phyloP scores from a whole-genome alignment of 352 stramenopile species.

The Phytopythium boreale region DNA sequence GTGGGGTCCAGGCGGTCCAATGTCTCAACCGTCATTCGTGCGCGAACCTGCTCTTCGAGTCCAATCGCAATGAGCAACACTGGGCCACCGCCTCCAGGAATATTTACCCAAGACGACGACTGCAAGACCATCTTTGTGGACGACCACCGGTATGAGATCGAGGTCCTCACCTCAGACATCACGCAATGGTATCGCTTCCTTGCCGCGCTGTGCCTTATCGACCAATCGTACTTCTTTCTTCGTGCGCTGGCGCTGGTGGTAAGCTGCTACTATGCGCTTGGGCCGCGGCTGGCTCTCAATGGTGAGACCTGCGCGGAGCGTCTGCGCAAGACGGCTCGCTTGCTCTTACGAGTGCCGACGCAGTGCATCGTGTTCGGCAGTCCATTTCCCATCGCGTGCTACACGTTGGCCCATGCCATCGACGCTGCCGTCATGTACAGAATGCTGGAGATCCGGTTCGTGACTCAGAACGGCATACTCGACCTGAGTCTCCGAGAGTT shows the following conservation, averaged over 20 bases:
- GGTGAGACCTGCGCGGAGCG: neutral
- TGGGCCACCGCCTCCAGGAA: neutral
- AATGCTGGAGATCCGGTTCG: slow-evolving; percentile 28
- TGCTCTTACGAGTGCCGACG: slow-evolving; percentile 40
- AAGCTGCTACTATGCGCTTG: slow-evolving; percentile 26
- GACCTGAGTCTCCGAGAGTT: slow-evolving; percentile 25
- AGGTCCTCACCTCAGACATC: slow-evolving; percentile 20
- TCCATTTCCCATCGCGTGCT: slow-evolving; percentile 40
- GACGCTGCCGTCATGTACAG: slow-evolving; percentile 40
- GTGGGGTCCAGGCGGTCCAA: neutral
- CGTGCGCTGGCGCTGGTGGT: slow-evolving; percentile 26
- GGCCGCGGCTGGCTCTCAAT: neutral
- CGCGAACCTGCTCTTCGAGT: neutral
- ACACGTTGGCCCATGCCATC: slow-evolving; percentile 39
- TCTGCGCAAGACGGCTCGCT: slow-evolving; percentile 11
- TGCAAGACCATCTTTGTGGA: slow-evolving; percentile 38
- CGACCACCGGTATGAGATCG: slow-evolving; percentile 42
- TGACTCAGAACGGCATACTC: slow-evolving; percentile 22
- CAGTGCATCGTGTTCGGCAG: slow-evolving; percentile 52
- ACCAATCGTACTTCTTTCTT: slow-evolving; percentile 39
- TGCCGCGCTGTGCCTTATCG: slow-evolving; percentile 19
- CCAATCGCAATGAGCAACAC: neutral
- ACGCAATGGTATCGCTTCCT: slow-evolving; percentile 32
- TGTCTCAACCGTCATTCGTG: slow-evolving; percentile 1
- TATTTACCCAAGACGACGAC: neutral